phyloP scores from a whole-genome alignment of 1,139 yeast species.

The Kluyveromyces sp. region DNA sequence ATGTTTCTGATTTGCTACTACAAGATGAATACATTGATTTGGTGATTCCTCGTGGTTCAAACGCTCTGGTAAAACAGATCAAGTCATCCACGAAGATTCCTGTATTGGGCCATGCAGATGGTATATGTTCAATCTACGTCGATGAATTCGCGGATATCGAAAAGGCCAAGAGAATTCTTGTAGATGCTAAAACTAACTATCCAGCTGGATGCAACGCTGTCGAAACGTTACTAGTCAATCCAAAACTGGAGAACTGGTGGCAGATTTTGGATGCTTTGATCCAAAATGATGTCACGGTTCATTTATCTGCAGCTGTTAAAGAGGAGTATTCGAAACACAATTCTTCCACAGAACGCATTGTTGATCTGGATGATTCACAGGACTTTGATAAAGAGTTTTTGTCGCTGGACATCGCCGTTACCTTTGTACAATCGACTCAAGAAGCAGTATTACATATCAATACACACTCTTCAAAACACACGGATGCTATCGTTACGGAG shows the following conservation, averaged over 20 bases:
- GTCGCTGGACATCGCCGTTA: constrained; percentile 74
- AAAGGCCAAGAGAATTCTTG: constrained; percentile 66
- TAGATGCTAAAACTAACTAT: constrained; percentile 90
- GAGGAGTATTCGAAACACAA: constrained; percentile 21
- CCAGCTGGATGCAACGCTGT: constrained; percentile 99
- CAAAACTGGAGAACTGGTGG: constrained; percentile 40
- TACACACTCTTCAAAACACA: constrained; percentile 88
- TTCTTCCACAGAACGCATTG: constrained; percentile 31
- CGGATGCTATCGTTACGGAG: constrained; percentile 86
- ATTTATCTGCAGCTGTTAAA: constrained; percentile 50
- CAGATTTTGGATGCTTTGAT: constrained; percentile 43
- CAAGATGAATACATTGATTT: constrained; percentile 90
- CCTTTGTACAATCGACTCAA: constrained; percentile 48
- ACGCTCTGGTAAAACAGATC: constrained; percentile 78
- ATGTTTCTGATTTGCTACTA: constrained; percentile 71
- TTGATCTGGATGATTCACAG: constrained; percentile 42
- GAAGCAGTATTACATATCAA: constrained; percentile 83
- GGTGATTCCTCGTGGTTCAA: constrained; percentile 96
- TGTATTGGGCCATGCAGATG: constrained; percentile 97
- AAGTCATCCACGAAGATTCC: constrained; percentile 88
- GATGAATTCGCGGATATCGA: constrained; percentile 67
- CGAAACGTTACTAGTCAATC: constrained; percentile 73
- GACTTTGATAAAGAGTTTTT: constrained; percentile 82
- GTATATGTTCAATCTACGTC: constrained; percentile 82
- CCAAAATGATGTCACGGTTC: constrained; percentile 63